Evolutionary conservation across 495 filamentous ascomycete genomes (phyloP), one percentile per base, ranked within the genome.

Genomic region (Talaromyces borbonicus): DNA sequence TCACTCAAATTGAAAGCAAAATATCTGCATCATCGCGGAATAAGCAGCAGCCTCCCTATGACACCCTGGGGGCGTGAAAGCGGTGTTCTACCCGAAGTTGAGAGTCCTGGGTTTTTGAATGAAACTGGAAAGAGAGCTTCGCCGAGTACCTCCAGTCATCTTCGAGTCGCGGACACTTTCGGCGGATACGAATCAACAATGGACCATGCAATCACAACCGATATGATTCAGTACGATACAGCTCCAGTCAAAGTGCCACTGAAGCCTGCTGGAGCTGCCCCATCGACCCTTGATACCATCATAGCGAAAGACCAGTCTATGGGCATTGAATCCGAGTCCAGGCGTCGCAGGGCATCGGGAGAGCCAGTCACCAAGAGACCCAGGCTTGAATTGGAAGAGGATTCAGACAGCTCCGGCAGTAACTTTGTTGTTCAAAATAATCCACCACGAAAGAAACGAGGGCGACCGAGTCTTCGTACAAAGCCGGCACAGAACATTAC

Each of bases 1-100:
- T 61, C 66, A 0, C 44, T 72, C 50, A 70, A 69, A 29, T 25
- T 70, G 23, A 68, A 61, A 47, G 67, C 65, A 25, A 60, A 61
- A 3, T 63, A 59, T 25, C 54, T 61, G 51, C 63, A 68, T 25
- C 64, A 58, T 41, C 62, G 58, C 31, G 51, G 49, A 1, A 29
- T 47, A 29, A 50, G 27, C 25, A 52, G 30, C n/a, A n/a, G n/a
- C 12, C 20, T 37, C 24, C 42, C 42, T 5, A 26, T 32, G 2
- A 45, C 48, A 5, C 31, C 41, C 1, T 27, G 24, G n/a, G 15
- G 47, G 3, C 23, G 42, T n/a, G 35, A 43, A 49, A 56, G 3
- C 12, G 51, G 43, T 14, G 39, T 49, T 5, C 41, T 68, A 2
- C 59, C 67, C 3, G 57, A 66, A 52, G 58, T 68, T 6, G 51